Conservation (phyloP, 1,284 basidiomycete species). For the Cutaneotrichosporon cavernicola region DNA sequence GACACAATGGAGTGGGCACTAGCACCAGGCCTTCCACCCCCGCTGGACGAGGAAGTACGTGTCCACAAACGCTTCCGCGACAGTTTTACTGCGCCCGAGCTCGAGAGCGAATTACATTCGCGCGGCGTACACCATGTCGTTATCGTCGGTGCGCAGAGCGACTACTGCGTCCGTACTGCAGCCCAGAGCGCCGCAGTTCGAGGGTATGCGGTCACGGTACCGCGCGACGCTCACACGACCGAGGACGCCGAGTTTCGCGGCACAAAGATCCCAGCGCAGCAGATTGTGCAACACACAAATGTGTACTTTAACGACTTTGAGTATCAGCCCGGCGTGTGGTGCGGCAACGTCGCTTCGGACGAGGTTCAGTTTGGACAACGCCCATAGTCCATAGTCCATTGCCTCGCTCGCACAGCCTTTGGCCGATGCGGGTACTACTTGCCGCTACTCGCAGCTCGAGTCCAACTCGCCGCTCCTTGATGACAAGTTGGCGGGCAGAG, state of each 20-base stretch:
- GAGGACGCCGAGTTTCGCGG: conserved; percentile 7
- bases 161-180: conserved; percentile 13
- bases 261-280: conserved; percentile 1
- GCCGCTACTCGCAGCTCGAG: no score
- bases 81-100: conserved; percentile 5
- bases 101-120: neutral
- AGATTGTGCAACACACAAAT: conserved; percentile 2
- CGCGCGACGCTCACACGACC: conserved; percentile 16
- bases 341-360: neutral
- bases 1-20: conserved; percentile 6
- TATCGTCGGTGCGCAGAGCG: conserved; percentile 13
- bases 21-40: neutral
- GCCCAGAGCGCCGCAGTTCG: neutral
- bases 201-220: conserved; percentile 8
- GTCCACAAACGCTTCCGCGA: conserved; percentile 10
- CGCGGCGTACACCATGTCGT: neutral
- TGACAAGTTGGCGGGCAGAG: no score
- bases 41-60: neutral
- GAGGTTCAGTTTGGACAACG: neutral
- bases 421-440: no score
- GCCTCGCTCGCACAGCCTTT: no score
- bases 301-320: conserved; percentile 6
- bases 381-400: neutral
- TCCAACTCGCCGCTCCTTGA: no score
- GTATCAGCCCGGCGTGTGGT: neutral